Percentiles rank a stretch among this genome's conserved stretches.
These are phyloP conservation scores for Castanea crenata DNA, from an alignment of 306 rosid species.

Conservation along the genomic window DNA sequence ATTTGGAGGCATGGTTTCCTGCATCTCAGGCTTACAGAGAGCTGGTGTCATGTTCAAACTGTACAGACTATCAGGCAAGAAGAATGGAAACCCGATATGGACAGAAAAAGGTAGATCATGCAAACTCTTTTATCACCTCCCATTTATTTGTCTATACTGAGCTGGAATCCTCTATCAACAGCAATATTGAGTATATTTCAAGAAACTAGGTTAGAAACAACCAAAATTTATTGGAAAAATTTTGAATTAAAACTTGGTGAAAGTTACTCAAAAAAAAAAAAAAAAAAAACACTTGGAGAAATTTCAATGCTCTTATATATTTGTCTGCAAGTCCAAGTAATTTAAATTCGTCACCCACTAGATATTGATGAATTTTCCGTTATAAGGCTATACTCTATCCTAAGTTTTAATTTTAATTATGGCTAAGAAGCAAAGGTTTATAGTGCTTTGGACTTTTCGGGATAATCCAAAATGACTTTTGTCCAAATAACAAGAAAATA, in stretches of 20 bases:
- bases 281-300: background rate
- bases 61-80: conserved; percentile 94
- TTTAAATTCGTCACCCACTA: background rate
- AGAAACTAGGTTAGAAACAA: background rate
- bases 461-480: background rate
- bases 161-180: background rate
- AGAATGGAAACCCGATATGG: conserved; percentile 86
- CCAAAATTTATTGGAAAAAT: background rate
- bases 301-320: background rate
- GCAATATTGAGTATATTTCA: background rate
- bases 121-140: background rate
- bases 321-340: background rate
- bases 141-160: background rate
- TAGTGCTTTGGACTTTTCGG: background rate
- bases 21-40: conserved; percentile 85
- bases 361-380: background rate
- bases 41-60: conserved; percentile 92
- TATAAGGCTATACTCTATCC: background rate
- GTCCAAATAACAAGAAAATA: background rate
- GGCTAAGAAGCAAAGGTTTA: background rate
- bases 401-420: too few relatives aligned
- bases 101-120: conserved; percentile 76
- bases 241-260: background rate
- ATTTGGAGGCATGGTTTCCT: conserved; percentile 96
- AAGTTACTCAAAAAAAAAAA: background rate